Conservation (phyloP, 139 green algal species). For the Chlamydomonas incerta region DNA sequence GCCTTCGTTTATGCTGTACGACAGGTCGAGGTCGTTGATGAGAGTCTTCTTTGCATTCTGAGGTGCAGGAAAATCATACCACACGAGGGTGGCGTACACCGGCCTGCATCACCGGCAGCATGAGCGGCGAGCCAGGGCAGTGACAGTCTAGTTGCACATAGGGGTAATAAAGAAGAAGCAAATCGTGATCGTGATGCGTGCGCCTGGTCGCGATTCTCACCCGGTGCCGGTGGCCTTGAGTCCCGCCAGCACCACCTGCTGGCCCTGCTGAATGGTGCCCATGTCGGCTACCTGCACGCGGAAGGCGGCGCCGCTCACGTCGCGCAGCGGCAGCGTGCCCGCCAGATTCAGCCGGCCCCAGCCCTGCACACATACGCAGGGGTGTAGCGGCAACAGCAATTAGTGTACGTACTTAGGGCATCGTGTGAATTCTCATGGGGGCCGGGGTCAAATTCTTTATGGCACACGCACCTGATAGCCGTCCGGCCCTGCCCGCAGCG, state of each 20-base stretch:
- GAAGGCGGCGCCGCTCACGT: background rate
- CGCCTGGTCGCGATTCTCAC: no score
- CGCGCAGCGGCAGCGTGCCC: conserved; percentile 9
- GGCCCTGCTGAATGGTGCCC: background rate
- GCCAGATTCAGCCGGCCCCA: conserved; percentile 12
- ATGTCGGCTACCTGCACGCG: background rate
- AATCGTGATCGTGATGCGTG: no score
- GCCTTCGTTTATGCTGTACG: background rate
- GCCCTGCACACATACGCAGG: background rate
- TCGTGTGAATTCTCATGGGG: no score
- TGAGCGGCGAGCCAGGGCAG: no score
- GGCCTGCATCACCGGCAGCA: background rate
- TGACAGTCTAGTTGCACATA: no score
- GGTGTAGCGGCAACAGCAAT: no score
- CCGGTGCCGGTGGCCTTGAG: conserved; percentile 14
- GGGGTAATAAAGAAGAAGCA: no score
- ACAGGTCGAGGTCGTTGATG: conserved; percentile 14
- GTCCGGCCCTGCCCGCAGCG: background rate
- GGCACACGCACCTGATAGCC: background rate
- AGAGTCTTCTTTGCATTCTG: background rate
- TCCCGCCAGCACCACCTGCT: background rate
- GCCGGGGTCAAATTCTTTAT: no score
- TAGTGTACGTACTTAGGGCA: no score
- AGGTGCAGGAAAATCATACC: conserved; percentile 12
- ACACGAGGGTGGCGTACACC: conserved; percentile 4